A percentile compares a stretch with the other conserved stretches of the same genome.
Evolutionary conservation across 306 rosid genomes (phyloP).

Genomic region (Hylodesmum podocarpum): DNA sequence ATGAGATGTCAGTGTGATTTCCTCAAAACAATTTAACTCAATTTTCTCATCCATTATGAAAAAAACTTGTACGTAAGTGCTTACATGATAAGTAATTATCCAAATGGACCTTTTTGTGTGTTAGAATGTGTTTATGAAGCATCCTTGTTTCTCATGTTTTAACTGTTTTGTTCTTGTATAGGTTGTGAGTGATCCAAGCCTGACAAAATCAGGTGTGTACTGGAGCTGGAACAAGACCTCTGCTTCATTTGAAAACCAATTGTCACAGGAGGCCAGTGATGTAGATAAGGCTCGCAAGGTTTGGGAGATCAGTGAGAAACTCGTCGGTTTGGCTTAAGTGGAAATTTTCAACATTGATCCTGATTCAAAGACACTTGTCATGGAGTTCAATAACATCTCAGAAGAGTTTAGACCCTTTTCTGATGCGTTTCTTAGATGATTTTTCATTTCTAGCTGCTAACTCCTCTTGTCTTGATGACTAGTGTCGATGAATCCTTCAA

Average conservation of each 20-base stretch:
- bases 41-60: too few relatives aligned
- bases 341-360: background rate
- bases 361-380: background rate
- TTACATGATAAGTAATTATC: too few relatives aligned
- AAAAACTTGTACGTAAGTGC: too few relatives aligned
- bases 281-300: constrained; percentile 70
- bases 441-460: constrained; percentile 5
- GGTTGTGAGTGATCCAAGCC: constrained; percentile 85
- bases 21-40: too few relatives aligned
- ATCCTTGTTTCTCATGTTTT: background rate
- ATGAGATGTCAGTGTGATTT: too few relatives aligned
- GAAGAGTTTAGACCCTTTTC: constrained; percentile 3
- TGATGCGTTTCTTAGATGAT: constrained; percentile 14
- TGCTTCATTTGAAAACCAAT: constrained; percentile 76
- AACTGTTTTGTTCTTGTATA: constrained; percentile 23
- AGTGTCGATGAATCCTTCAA: constrained; percentile 37
- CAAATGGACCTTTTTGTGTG: too few relatives aligned
- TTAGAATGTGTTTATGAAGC: background rate
- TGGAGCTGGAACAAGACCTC: constrained; percentile 93
- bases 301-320: constrained; percentile 83
- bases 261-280: constrained; percentile 80
- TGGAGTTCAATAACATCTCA: constrained; percentile 26
- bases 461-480: constrained; percentile 16
- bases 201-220: constrained; percentile 85
- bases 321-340: constrained; percentile 67